phyloP scores from a whole-genome alignment of 306 rosid genomes.

The Cucurbita pepo region DNA sequence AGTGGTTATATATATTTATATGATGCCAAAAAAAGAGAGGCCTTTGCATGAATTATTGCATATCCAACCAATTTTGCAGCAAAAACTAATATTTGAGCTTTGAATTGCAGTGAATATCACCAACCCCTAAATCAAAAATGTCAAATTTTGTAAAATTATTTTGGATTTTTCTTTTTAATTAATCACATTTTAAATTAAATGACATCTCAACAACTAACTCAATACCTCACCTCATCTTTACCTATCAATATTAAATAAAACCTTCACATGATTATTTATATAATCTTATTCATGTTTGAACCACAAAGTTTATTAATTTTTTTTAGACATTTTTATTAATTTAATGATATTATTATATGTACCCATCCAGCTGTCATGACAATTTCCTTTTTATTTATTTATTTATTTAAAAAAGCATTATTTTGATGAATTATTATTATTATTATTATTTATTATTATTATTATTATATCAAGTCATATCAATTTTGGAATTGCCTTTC shows the following conservation, averaged over 20 bases:
- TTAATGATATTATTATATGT: background rate
- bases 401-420: background rate
- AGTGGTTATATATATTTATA: background rate
- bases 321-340: background rate
- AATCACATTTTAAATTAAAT: background rate
- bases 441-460: too few relatives aligned
- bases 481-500: background rate
- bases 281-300: background rate
- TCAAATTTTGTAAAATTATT: background rate
- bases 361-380: background rate
- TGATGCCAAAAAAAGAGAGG: background rate
- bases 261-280: background rate
- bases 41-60: background rate
- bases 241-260: background rate
- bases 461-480: background rate
- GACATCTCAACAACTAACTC: constrained; percentile 3
- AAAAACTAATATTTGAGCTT: background rate
- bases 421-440: background rate
- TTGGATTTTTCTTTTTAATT: background rate
- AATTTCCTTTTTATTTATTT: background rate
- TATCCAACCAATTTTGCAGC: background rate
- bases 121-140: background rate
- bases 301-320: background rate
- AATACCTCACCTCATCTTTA: background rate
- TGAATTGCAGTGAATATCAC: background rate